phyloP scores from a whole-genome alignment of 2,329 filamentous ascomycete genomes.

The Xylariaceae sp. region DNA sequence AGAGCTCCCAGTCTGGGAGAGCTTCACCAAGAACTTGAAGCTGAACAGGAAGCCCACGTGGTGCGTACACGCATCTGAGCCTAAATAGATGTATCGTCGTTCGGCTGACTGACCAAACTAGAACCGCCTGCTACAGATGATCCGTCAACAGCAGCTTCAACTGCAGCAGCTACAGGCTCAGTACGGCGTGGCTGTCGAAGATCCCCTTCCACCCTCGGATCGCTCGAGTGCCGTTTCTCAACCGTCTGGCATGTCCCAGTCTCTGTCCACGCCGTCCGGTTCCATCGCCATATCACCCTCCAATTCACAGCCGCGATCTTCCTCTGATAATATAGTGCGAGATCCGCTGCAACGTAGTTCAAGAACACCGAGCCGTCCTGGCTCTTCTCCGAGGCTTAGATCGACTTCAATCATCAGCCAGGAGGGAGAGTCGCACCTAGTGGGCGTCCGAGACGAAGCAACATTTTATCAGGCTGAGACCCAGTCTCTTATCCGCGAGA shows the following conservation, averaged over 20 bases:
- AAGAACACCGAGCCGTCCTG: conserved; percentile 53
- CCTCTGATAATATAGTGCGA: conserved; percentile 51
- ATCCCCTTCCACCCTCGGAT: conserved; percentile 44
- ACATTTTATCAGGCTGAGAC: conserved; percentile 80
- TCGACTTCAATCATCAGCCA: conserved; percentile 55
- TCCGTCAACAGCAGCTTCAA: conserved; percentile 68
- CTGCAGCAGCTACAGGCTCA: conserved; percentile 55
- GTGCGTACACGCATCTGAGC: conserved; percentile 38
- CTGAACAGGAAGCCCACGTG: conserved; percentile 73
- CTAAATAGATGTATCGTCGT: neutral
- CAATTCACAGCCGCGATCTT: conserved; percentile 48
- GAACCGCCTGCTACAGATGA: conserved; percentile 74
- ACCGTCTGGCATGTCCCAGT: conserved; percentile 33
- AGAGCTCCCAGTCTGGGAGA: conserved; percentile 68
- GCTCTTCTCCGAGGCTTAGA: conserved; percentile 50
- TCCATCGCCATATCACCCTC: conserved; percentile 49
- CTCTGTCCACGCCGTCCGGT: conserved; percentile 35
- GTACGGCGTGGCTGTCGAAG: conserved; percentile 44
- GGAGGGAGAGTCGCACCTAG: conserved; percentile 54
- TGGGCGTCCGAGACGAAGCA: conserved; percentile 65
- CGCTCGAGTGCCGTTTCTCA: conserved; percentile 38
- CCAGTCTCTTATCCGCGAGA: conserved; percentile 70
- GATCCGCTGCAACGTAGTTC: conserved; percentile 53
- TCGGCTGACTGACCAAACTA: conserved; percentile 28
- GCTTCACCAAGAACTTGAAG: conserved; percentile 73